Base-by-base conservation (phyloP, 768 basidiomycete genomes). In the Phaeotremella skinneri region DNA sequence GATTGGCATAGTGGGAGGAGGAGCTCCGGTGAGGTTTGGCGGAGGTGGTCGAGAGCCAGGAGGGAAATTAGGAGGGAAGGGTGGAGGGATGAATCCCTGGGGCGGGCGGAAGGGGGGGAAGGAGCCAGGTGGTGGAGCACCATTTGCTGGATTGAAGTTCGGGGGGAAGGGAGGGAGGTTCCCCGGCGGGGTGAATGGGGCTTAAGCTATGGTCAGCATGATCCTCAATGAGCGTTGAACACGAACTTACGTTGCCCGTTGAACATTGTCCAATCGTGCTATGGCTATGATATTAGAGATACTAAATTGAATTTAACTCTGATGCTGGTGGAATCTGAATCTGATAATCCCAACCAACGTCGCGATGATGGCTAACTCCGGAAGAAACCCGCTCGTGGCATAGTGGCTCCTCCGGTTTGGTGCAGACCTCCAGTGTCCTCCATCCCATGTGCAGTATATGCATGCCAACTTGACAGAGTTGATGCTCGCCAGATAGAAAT, bases 41-140 rank as follows among this genome's bases (percentile, higher is more conserved):
- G 62, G 60, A 23, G 63, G 61, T 21, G 58, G 56, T 27, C 53
- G 41, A 9, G 53, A 45, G 4, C 55, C 58, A 2, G 67, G 63
- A 9, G 70, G 43, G 39, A 70, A 62, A 32, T 60, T 64, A 6
- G 68, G 73, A 27, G 70, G 66, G 60, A 72, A 74, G 3, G 68
- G 68, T 20, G 68, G 70, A 17, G 62, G 62, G 13, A 67, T 56
- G 42, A 69, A 71, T 4, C 63, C 63, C 27, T 34, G 29, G n/a
- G 56, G 58, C 30, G 68, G 68, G 11, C 51, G 54, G 42, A 56
- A 63, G 13, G 67, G 67, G 20, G 60, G 64, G 55, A 61, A 69
- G 1, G 50, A 49, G 11, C 23, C 26, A 5, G 59, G 56, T 51
- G 59, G 62, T 14, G 69, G 67, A 7, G 50, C 54, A 16, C 56